Percentiles rank a stretch among this genome's conserved stretches.
Evolutionary conservation across 352 stramenopile species (phyloP).

Genomic region (Globisporangium paroecandrum): DNA sequence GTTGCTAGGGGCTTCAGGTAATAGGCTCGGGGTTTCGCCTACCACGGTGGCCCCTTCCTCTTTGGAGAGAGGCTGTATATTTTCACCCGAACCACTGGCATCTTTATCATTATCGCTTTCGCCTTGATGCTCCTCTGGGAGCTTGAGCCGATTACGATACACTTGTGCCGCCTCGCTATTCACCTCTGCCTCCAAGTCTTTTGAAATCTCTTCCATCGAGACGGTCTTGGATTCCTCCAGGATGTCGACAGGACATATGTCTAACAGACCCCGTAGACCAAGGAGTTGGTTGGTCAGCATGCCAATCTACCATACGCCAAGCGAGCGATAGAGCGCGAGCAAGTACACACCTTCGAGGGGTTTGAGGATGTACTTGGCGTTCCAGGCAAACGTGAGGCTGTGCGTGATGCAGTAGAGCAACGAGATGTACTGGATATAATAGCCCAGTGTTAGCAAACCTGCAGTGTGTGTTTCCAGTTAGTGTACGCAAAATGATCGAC

Average conservation of each 20-base stretch:
- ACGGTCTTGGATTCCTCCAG: constrained; percentile 47
- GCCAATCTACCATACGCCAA: no score
- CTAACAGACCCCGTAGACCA: constrained; percentile 4
- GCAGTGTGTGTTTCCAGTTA: background rate
- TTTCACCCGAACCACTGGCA: background rate
- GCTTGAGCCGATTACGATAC: constrained; percentile 35
- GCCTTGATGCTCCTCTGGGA: background rate
- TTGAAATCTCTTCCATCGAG: constrained; percentile 41
- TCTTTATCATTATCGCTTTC: background rate
- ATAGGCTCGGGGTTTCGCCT: no score
- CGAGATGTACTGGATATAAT: constrained; percentile 56
- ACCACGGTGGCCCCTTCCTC: background rate
- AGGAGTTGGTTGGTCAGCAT: no score
- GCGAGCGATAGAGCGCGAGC: no score
- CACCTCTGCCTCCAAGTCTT: constrained; percentile 45
- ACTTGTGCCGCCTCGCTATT: constrained; percentile 34
- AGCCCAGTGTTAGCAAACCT: background rate
- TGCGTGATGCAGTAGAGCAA: constrained; percentile 77
- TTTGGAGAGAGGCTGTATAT: background rate
- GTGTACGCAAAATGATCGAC: background rate
- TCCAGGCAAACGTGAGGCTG: constrained; percentile 50
- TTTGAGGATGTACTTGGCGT: constrained; percentile 47
- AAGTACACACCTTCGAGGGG: constrained; percentile 37
- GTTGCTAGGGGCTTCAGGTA: background rate
- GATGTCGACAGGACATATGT: constrained; percentile 55